Evolutionary conservation across 2,329 filamentous ascomycete genomes (phyloP).

Genomic region (Epicoccum sorghinum): DNA sequence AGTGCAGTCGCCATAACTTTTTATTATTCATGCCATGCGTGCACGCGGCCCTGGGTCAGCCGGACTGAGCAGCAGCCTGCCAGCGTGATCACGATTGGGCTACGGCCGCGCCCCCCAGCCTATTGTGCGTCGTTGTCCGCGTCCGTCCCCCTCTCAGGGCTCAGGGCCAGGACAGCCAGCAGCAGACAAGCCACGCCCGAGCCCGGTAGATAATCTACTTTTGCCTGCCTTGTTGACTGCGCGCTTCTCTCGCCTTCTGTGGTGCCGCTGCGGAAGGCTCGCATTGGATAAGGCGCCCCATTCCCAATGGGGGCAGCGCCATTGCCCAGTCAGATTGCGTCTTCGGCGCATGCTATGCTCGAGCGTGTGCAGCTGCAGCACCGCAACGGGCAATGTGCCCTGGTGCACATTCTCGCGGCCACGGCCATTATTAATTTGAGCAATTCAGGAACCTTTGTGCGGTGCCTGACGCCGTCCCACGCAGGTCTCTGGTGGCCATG

Average conservation of each 20-base stretch:
- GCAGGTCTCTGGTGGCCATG: slow-evolving; percentile 17
- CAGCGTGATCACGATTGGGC: slow-evolving; percentile 25
- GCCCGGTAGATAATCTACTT: too few species aligned
- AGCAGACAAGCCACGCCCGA: too few species aligned
- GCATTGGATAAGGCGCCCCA: slow-evolving; percentile 14
- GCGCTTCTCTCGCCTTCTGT: slow-evolving; percentile 17
- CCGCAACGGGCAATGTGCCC: not conserved
- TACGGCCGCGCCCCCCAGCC: not conserved
- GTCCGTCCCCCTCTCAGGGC: slow-evolving; percentile 13
- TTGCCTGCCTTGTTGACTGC: not conserved
- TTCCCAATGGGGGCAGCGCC: not conserved
- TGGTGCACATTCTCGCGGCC: slow-evolving; percentile 1
- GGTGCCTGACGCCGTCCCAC: slow-evolving; percentile 31
- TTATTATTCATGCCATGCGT: slow-evolving; percentile 9
- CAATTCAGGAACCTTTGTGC: slow-evolving; percentile 25
- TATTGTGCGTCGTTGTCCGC: not conserved
- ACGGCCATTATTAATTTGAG: not conserved
- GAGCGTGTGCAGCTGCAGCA: slow-evolving; percentile 6
- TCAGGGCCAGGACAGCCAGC: too few species aligned
- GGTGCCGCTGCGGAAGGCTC: not conserved
- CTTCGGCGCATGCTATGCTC: slow-evolving; percentile 10
- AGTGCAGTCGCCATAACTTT: not conserved
- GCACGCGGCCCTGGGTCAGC: slow-evolving; percentile 14
- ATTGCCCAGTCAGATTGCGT: slow-evolving; percentile 10
- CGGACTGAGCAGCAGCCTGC: slow-evolving; percentile 12